Percentiles rank a stretch among this genome's conserved stretches.
Evolutionary conservation across 768 basidiomycete genomes (phyloP).

Genomic region (Lentinula raphanica): DNA sequence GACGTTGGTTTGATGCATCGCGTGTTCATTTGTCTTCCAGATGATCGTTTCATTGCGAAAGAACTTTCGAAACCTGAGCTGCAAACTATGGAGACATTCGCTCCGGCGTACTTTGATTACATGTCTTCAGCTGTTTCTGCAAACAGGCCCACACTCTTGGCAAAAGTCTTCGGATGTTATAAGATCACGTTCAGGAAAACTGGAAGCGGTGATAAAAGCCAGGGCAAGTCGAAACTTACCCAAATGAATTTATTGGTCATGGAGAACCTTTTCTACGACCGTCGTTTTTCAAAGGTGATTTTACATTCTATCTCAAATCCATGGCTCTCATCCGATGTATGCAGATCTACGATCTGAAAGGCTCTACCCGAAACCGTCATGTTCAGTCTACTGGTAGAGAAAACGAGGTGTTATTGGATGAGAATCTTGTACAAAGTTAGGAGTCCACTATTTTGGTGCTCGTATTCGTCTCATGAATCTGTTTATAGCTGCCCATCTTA

Average conservation of each 20-base stretch:
- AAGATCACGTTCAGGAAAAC: constrained; percentile 87
- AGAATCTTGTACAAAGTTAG: constrained; percentile 90
- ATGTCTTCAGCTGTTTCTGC: constrained; percentile 91
- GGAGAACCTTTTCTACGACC: constrained; percentile 96
- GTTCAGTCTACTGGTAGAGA: constrained; percentile 85
- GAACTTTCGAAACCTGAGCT: constrained; percentile 88
- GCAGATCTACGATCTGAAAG: constrained; percentile 96
- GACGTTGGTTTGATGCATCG: neutral
- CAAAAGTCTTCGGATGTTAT: constrained; percentile 96
- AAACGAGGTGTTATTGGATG: constrained; percentile 93
- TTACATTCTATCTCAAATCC: neutral
- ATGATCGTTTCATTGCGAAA: constrained; percentile 98
- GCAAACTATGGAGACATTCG: constrained; percentile 94
- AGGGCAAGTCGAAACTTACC: constrained; percentile 68
- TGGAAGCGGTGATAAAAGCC: constrained; percentile 54
- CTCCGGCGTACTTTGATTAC: constrained; percentile 96
- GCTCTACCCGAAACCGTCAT: constrained; percentile 89
- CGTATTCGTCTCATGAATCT: constrained; percentile 2
- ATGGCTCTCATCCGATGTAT: neutral
- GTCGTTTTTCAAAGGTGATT: constrained; percentile 80
- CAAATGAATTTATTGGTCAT: constrained; percentile 96
- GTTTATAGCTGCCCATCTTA: constrained; percentile 68
- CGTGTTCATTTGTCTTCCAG: constrained; percentile 34
- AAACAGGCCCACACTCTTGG: constrained; percentile 87
- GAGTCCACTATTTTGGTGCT: too few relatives aligned